Evolutionary conservation across 1,284 basidiomycete genomes (phyloP).

Genomic region (Mycena sp.): DNA sequence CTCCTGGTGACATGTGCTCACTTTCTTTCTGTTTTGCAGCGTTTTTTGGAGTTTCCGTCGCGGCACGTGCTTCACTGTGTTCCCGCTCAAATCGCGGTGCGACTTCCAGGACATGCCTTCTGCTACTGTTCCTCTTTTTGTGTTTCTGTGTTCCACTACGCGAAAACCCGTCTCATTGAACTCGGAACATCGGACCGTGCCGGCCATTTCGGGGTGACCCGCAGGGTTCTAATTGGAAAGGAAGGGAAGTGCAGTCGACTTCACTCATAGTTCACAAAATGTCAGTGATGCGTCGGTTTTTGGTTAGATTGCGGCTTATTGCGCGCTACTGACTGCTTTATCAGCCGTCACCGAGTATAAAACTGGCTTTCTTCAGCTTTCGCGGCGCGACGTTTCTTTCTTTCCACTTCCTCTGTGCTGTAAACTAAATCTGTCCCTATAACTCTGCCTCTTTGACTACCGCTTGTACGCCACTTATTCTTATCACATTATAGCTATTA

Average conservation of each 20-base stretch:
- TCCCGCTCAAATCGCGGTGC: too few species aligned
- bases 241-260: slow-evolving; percentile 5
- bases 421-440: slow-evolving; percentile 13
- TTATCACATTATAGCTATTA: slow-evolving; percentile 27
- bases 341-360: slow-evolving; percentile 12
- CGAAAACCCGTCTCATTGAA: background rate
- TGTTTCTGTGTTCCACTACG: too few species aligned
- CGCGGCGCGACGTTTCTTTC: slow-evolving; percentile 6
- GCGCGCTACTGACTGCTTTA: background rate
- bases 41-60: too few species aligned
- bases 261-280: background rate
- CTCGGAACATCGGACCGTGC: slow-evolving; percentile 13
- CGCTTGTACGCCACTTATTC: slow-evolving; percentile 20
- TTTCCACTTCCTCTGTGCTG: slow-evolving; percentile 6
- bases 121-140: too few species aligned
- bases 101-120: too few species aligned
- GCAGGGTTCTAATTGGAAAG: slow-evolving; percentile 13
- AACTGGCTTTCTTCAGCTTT: background rate
- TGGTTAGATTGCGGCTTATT: slow-evolving; percentile 13
- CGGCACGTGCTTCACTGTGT: too few species aligned
- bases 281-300: background rate
- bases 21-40: too few species aligned
- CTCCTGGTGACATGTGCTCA: too few species aligned
- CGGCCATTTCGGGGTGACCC: background rate
- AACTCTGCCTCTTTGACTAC: slow-evolving; percentile 19